phyloP scores from a whole-genome alignment of 2,329 filamentous ascomycete species.

The Phaeophleospora eucalypticola region DNA sequence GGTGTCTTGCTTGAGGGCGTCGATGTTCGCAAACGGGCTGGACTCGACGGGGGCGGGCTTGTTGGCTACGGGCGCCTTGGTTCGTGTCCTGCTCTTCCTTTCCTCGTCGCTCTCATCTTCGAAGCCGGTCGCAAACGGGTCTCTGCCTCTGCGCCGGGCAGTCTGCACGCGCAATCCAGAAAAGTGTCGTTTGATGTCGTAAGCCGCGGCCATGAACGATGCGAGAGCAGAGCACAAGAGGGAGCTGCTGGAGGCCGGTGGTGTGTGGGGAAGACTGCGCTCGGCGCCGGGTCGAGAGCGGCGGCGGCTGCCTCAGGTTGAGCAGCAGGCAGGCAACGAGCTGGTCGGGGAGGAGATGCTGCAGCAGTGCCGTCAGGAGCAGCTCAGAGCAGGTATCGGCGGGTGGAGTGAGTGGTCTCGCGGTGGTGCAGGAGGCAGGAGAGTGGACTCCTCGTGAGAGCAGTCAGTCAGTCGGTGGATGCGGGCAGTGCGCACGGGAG shows the following conservation, averaged over 20 bases:
- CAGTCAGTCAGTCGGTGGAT: no score
- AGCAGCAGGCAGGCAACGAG: not conserved
- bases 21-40: constrained; percentile 16
- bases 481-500: no score
- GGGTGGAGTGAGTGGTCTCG: no score
- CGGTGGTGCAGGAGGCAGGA: no score
- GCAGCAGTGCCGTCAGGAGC: not conserved
- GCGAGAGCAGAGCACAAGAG: no score
- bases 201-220: constrained; percentile 27
- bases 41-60: not conserved
- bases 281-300: no score
- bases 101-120: constrained; percentile 31
- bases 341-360: not conserved
- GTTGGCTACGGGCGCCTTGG: constrained; percentile 16
- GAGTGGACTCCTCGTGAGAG: no score
- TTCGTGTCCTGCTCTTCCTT: constrained; percentile 25
- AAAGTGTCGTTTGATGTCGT: constrained; percentile 31
- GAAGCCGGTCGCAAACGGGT: constrained; percentile 33
- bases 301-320: no score
- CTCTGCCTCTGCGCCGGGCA: constrained; percentile 25
- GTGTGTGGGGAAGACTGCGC: not conserved
- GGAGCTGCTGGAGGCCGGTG: no score
- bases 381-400: no score
- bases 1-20: constrained; percentile 19
- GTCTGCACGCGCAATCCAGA: constrained; percentile 31